Evolutionary conservation across 768 basidiomycete species (phyloP).

Genomic region (Astraeus odoratus): DNA sequence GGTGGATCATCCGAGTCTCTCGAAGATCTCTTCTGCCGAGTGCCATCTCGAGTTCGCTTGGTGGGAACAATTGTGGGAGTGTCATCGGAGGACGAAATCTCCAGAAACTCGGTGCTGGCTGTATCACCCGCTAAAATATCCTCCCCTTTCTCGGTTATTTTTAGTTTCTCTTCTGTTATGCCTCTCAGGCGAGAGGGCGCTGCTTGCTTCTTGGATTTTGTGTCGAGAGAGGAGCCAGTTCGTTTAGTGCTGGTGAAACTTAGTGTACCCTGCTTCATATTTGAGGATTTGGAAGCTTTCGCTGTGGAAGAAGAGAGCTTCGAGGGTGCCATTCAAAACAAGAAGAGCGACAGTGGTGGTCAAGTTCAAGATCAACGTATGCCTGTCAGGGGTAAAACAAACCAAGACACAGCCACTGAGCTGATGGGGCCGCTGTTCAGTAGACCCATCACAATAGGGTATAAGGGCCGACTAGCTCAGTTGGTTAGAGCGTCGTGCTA

Average conservation of each 20-base stretch:
- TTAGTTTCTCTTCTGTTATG: slow-evolving; percentile 5
- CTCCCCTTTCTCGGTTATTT: neutral
- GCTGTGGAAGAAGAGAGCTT: neutral
- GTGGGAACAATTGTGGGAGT: slow-evolving; percentile 7
- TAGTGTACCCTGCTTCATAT: slow-evolving; percentile 40
- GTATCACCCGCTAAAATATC: neutral
- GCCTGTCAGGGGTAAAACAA: too few relatives aligned
- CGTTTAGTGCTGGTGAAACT: slow-evolving; percentile 42
- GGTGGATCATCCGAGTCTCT: slow-evolving; percentile 3
- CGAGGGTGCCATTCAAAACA: slow-evolving; percentile 2
- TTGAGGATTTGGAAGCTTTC: slow-evolving; percentile 3
- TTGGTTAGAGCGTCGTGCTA: slow-evolving; percentile 47
- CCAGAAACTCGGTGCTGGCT: neutral
- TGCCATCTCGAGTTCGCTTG: slow-evolving; percentile 22
- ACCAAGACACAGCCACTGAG: slow-evolving; percentile 6
- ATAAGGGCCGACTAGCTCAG: slow-evolving; percentile 38
- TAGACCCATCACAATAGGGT: neutral
- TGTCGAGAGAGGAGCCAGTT: slow-evolving; percentile 22
- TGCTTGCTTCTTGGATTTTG: slow-evolving; percentile 13
- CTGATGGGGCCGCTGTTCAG: too few relatives aligned
- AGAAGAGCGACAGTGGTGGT: too few relatives aligned
- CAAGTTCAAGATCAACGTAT: too few relatives aligned
- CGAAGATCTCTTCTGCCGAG: slow-evolving; percentile 9
- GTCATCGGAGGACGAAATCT: neutral
- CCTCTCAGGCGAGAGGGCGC: slow-evolving; percentile 1